Evolutionary conservation across 352 stramenopile species (phyloP), one percentile per base, ranked within the genome.

Genomic region (Discostella stelligera): DNA sequence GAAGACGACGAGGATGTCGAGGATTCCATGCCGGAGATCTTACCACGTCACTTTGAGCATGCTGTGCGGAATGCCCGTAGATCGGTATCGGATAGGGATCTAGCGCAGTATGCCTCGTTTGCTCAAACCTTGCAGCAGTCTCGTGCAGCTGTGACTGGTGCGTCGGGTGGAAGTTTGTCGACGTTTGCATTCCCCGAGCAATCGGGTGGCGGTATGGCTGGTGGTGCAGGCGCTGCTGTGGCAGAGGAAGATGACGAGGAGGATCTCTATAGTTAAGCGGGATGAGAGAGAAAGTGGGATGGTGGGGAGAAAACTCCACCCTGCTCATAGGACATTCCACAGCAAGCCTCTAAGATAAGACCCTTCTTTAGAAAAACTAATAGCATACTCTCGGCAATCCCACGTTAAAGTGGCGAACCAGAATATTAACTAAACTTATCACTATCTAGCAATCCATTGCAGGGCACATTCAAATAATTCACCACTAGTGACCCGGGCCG

Each of bases 21-120:
- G 21, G 97, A 99, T 87, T 91, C 93, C 18, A 97, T 99, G 79
- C 95, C 96, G 11, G 96, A 98, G 82, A 95, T 95, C 74, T 78
- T 94, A 32, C 78, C 91, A 8, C 91, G 91, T 72, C 97, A 99
- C 89, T 99, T 99, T 84, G 97, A 99, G 90, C 88, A 97, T 65
- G 97, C 97, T 64, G 97, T 99, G 61, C 94, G 97, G 75, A 96
- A 98, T 69, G 96, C 97, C 20, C 94, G 97, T 83, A 95, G 97
- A 66, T 99, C 96, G 39, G 97, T 99, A 7, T 98, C 94, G 30
- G 97, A 99, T 90, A 91, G 95, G 53, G 97, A 99, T 84, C 89
- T 99, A 59, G 94, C 95, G 21, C 97, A 97, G 80, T 97, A 97
- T 79, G 94, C 92, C 7, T 94, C 89, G 39, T 98, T 97, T 80